Evolutionary conservation across 441 rosid genomes (phyloP), one percentile per base, ranked within the genome.

Genomic region (Biscutella auriculata): DNA sequence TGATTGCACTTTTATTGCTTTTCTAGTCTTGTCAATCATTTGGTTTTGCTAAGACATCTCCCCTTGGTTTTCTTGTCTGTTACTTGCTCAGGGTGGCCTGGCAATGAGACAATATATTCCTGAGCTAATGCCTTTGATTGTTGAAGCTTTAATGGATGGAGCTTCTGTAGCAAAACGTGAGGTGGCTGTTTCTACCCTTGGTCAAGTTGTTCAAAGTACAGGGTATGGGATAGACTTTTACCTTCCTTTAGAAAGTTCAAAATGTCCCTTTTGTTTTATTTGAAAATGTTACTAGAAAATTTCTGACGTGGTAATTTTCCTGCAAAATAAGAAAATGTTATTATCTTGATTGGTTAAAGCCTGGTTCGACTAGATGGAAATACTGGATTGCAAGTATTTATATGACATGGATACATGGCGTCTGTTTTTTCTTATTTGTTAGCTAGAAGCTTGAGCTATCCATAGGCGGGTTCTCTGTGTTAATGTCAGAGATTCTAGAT

Each of bases 141-240:
- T 95, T 76, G 99, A 95, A 16, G 99, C 97, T 67, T 69, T 95
- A 56, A 74, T 82, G 93, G 99, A 95, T 86, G 99, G 98, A 65
- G 97, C 99, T 50, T 90, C 98, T 36, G 97, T 79, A 48, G 63
- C 90, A 55, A 95, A 88, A 74, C 96, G 99, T 40, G 99, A 95
- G 78, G 95, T 91, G 76, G 99, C 97, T 61, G 98, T 95, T 66
- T 73, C 95, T 76, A 95, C 99, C 56, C 95, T 95, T 71, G 99
- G 99, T 61, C 98, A 91, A 73, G 97, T 95, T 73, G 97, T 86
- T 46, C 98, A 86, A 70, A 95, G 97, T 78, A 95, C 99, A 60
- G 99, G 99, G 99, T 91, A 76, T 62, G 87, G 21, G 39, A 21
- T 66, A 34, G 60, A 59, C 42, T 52, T 63, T 48, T 71, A 57